A percentile compares a stretch with the other conserved stretches of the same genome.
These are phyloP conservation scores for Ascomycota sp. DNA, from an alignment of 2,329 filamentous ascomycete genomes.

Conservation along the genomic window DNA sequence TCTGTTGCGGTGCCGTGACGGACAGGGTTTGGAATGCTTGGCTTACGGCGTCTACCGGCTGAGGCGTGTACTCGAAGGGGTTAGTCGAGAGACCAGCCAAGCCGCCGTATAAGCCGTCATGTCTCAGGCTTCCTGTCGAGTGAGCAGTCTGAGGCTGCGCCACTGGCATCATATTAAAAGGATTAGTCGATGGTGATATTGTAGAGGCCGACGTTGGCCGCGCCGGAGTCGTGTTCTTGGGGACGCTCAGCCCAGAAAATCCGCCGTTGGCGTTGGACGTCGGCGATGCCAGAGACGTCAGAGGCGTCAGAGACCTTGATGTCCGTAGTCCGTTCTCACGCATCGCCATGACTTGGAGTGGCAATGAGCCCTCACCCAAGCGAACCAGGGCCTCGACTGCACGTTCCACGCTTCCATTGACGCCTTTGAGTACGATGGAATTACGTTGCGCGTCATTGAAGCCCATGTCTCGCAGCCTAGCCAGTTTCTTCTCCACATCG, in stretches of 20 bases:
- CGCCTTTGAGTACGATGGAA: constrained; percentile 53
- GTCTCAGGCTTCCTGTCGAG: constrained; percentile 38
- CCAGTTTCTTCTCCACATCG: constrained; percentile 54
- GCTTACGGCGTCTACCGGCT: constrained; percentile 24
- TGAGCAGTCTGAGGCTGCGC: constrained; percentile 39
- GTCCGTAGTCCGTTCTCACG: constrained; percentile 24
- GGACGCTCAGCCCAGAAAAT: constrained; percentile 10
- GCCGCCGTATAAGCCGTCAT: constrained; percentile 29
- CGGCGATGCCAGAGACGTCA: constrained; percentile 15
- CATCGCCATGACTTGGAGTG: constrained; percentile 15
- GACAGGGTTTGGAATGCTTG: constrained; percentile 58
- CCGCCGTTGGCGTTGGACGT: constrained; percentile 5
- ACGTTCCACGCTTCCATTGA: constrained; percentile 67
- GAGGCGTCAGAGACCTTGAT: constrained; percentile 32
- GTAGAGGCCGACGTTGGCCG: constrained; percentile 19
- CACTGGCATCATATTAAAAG: constrained; percentile 37
- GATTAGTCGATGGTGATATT: constrained; percentile 40
- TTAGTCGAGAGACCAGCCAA: constrained; percentile 27
- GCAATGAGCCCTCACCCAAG: constrained; percentile 45
- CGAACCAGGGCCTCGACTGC: constrained; percentile 68
- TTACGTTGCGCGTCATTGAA: constrained; percentile 71
- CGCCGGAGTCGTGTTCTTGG: constrained; percentile 9
- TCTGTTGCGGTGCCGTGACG: constrained; percentile 30
- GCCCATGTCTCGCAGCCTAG: constrained; percentile 68
- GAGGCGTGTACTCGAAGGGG: constrained; percentile 37